Conservation (phyloP, 805 yeast genomes). For the Saturnispora bothae region DNA sequence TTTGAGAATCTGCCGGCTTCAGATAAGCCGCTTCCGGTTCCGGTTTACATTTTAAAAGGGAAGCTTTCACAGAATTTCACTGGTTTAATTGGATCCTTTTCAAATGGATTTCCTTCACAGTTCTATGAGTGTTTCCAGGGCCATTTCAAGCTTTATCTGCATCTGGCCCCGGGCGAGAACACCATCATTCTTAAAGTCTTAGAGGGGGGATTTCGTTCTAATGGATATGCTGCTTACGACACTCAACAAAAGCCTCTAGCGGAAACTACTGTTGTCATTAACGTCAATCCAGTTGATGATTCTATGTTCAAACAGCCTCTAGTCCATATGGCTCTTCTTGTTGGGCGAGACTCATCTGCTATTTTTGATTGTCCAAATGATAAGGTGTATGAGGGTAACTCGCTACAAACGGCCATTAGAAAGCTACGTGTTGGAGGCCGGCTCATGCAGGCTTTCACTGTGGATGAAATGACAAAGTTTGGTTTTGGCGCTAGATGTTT, state of each 20-base stretch:
- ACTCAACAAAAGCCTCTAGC: conserved; percentile 12
- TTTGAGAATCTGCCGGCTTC: conserved; percentile 26
- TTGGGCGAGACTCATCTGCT: conserved; percentile 68
- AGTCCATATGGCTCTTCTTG: conserved; percentile 65
- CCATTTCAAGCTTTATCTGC: conserved; percentile 68
- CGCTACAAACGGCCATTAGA: conserved; percentile 55
- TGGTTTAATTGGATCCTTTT: conserved; percentile 35
- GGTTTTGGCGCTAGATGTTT: conserved; percentile 76
- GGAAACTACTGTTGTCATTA: conserved; percentile 21
- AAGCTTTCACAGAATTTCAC: conserved; percentile 20
- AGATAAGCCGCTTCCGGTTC: conserved; percentile 31
- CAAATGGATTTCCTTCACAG: conserved; percentile 50
- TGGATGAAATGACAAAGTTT: conserved; percentile 73
- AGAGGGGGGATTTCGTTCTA: conserved; percentile 25
- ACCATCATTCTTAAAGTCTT: conserved; percentile 39
- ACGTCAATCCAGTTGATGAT: conserved; percentile 42
- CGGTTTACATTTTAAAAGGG: conserved; percentile 43
- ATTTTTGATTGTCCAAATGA: conserved; percentile 58
- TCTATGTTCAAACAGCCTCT: conserved; percentile 45
- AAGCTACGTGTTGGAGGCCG: conserved; percentile 77
- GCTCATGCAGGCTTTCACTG: conserved; percentile 84
- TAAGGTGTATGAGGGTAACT: conserved; percentile 48
- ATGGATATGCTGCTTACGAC: conserved; percentile 25
- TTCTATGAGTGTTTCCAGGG: conserved; percentile 59
- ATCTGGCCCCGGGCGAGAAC: conserved; percentile 50